Evolutionary conservation across 2,329 filamentous ascomycete species (phyloP).

Genomic region (Paramyrothecium sp.): DNA sequence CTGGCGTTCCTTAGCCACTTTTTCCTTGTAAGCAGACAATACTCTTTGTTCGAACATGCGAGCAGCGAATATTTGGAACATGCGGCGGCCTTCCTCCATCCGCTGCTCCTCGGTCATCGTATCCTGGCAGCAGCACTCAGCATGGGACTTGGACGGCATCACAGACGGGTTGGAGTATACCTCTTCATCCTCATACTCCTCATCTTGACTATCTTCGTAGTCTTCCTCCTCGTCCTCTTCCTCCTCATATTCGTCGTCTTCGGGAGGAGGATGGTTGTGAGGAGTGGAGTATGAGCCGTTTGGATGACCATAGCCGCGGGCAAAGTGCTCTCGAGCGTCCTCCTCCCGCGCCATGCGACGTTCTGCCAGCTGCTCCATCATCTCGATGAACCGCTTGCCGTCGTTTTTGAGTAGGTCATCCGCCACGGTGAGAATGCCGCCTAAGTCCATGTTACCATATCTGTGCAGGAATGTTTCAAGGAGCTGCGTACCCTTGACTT

Average conservation of each 20-base stretch:
- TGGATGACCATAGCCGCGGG: constrained; percentile 56
- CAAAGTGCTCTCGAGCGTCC: constrained; percentile 66
- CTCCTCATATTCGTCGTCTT: constrained; percentile 74
- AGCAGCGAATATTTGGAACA: constrained; percentile 99
- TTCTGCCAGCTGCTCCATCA: constrained; percentile 99
- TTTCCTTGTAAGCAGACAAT: constrained; percentile 94
- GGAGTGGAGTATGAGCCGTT: constrained; percentile 58
- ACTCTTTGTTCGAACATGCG: constrained; percentile 99
- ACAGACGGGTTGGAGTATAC: constrained; percentile 49
- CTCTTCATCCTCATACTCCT: constrained; percentile 78
- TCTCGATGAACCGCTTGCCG: constrained; percentile 99
- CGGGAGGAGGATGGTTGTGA: constrained; percentile 75
- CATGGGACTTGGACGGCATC: constrained; percentile 38
- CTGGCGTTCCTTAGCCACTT: constrained; percentile 90
- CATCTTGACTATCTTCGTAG: constrained; percentile 60
- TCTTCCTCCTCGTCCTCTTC: constrained; percentile 63
- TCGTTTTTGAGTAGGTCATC: constrained; percentile 99
- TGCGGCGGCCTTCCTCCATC: constrained; percentile 96
- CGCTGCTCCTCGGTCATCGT: constrained; percentile 97
- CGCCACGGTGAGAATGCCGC: constrained; percentile 96
- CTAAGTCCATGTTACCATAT: constrained; percentile 57
- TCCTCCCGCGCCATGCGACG: constrained; percentile 96
- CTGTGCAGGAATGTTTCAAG: constrained; percentile 40
- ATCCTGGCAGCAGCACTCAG: constrained; percentile 64
- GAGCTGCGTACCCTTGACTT: constrained; percentile 73